Evolutionary conservation across 805 yeast genomes (phyloP), one percentile per base, ranked within the genome.

Genomic region (Zygosaccharomyces kombuchaensis): DNA sequence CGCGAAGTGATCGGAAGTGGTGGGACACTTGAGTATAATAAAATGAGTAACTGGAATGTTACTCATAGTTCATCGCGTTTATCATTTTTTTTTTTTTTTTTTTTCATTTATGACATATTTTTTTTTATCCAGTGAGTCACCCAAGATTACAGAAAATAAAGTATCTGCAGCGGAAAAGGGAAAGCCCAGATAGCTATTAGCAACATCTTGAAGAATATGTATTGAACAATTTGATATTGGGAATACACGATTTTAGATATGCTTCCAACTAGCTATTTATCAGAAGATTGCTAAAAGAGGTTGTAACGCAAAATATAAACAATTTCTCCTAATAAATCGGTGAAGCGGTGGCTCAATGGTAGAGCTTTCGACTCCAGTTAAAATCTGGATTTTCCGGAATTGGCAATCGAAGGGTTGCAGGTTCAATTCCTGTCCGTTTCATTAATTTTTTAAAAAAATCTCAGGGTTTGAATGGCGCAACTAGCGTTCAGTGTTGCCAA

Each of bases 391-490:
- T 43, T 48, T 50, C 54, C 46, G 26, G 50, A 49, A 45, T 50
- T 57, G 56, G 61, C 58, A 67, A 74, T 74, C 81, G 74, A 74
- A 75, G 73, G 81, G 81, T 75, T 76, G 81, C 80, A 76, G 80
- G 81, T 76, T 76, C 81, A 73, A 76, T 73, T 76, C 81, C 80
- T 76, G 81, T 75, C 78, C 77, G 80, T 75, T 77, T 73, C 78
- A 74, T 52, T 57, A 58, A 59, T 54, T 57, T 52, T 49, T 45
- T 30, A 16, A n/a, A 6, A 7, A n/a, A n/a, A n/a, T n/a, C n/a
- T n/a, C n/a, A n/a, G n/a, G n/a, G n/a, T n/a, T n/a, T n/a, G n/a
- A n/a, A n/a, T n/a, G n/a, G n/a, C n/a, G n/a, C n/a, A n/a, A 23
- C 26, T 23, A 6, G 26, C 26, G 26, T 23, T 23, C 26, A 6